These are phyloP conservation scores for Penicillium sp. DNA, from an alignment of 2,329 filamentous ascomycete species.

Conservation along the genomic window DNA sequence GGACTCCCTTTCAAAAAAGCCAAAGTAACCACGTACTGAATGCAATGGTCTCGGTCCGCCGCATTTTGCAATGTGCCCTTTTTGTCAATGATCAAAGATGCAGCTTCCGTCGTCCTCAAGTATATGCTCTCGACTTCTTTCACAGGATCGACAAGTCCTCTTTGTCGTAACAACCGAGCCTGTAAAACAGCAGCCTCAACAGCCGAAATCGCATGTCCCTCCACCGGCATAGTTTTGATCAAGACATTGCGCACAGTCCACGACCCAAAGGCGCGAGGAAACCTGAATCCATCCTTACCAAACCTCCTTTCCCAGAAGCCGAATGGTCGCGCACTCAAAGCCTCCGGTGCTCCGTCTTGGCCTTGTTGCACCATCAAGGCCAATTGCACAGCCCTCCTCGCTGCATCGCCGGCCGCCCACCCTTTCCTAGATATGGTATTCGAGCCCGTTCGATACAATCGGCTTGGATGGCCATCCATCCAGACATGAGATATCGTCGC, in stretches of 20 bases:
- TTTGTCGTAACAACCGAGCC: conserved; percentile 9
- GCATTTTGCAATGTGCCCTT: conserved; percentile 26
- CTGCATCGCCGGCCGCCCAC: conserved; percentile 47
- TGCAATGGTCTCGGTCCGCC: conserved; percentile 41
- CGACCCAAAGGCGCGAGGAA: conserved; percentile 19
- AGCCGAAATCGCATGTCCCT: conserved; percentile 38
- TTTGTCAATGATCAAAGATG: conserved; percentile 39
- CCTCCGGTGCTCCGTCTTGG: conserved; percentile 32
- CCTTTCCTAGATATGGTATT: conserved; percentile 46
- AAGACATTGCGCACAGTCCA: conserved; percentile 28
- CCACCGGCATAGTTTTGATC: conserved; percentile 32
- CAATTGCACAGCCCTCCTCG: conserved; percentile 44
- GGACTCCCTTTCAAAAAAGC: conserved; percentile 32
- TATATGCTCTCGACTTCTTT: conserved; percentile 28
- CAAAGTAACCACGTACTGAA: conserved; percentile 38
- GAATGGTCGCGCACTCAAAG: conserved; percentile 35
- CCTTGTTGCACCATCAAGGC: conserved; percentile 30
- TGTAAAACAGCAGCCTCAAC: conserved; percentile 34
- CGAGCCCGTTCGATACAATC: conserved; percentile 34
- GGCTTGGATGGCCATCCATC: conserved; percentile 42
- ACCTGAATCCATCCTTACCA: conserved; percentile 18
- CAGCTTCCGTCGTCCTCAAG: conserved; percentile 33
- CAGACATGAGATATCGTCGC: conserved; percentile 43
- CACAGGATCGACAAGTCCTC: conserved; percentile 11
- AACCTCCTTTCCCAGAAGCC: conserved; percentile 38